Conservation (phyloP, 257 asterid genomes). For the Nicotiana knightiana region DNA sequence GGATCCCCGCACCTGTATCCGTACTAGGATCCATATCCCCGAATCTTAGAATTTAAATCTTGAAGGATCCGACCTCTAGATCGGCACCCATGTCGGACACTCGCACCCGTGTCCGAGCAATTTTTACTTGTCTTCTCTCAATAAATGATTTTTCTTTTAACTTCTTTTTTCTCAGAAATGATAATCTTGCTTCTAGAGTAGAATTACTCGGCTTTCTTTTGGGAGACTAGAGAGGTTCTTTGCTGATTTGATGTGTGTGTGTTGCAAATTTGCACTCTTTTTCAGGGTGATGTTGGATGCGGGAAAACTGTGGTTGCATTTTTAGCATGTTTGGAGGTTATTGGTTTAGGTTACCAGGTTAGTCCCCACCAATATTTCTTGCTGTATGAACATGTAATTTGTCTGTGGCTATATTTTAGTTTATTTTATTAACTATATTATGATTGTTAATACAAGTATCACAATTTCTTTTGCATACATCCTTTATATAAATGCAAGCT, state of each 20-base stretch:
- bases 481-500: neutral
- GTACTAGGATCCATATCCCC: too few species aligned
- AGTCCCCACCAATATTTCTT: neutral
- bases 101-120: too few species aligned
- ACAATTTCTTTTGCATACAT: neutral
- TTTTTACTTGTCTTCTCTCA: neutral
- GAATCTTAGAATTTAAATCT: too few species aligned
- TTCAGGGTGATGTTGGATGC: conserved; percentile 96
- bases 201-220: neutral
- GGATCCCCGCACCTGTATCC: too few species aligned
- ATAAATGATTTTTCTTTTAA: neutral
- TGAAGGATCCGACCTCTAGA: too few species aligned
- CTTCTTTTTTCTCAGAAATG: neutral
- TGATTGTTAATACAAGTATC: neutral
- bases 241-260: neutral
- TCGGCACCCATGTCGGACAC: too few species aligned
- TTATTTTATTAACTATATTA: neutral
- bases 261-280: neutral
- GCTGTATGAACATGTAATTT: neutral
- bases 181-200: neutral
- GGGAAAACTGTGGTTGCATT: conserved; percentile 96
- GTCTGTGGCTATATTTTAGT: neutral
- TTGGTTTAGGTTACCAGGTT: conserved; percentile 87
- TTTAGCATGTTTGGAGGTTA: conserved; percentile 94
- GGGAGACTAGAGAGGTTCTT: neutral